These are phyloP conservation scores for Penicillium polonicum DNA, from an alignment of 2,329 filamentous ascomycete species.

Conservation along the genomic window DNA sequence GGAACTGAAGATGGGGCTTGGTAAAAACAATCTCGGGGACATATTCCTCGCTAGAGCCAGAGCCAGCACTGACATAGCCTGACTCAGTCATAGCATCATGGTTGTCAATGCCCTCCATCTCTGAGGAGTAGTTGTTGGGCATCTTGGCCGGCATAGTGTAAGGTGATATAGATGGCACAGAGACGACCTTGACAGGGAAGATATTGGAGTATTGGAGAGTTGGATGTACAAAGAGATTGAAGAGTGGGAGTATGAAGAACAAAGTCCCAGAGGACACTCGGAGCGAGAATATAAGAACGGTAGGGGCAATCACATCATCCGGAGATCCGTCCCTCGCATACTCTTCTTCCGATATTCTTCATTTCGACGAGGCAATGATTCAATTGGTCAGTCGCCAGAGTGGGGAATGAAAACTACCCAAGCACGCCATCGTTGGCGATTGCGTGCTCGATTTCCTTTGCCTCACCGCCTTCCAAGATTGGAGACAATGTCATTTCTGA, in stretches of 20 bases:
- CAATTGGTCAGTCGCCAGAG: slow-evolving; percentile 8
- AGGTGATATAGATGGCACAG: neutral
- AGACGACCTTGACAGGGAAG: neutral
- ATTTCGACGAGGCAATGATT: slow-evolving; percentile 21
- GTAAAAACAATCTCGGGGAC: slow-evolving; percentile 82
- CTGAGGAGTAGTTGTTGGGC: slow-evolving; percentile 38
- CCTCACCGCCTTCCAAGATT: neutral
- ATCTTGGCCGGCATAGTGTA: slow-evolving; percentile 41
- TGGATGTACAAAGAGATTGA: slow-evolving; percentile 3
- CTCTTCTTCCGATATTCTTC: slow-evolving; percentile 20
- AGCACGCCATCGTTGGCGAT: slow-evolving; percentile 1
- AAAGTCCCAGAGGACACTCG: slow-evolving; percentile 18
- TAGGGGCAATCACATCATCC: slow-evolving; percentile 37
- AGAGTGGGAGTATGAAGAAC: slow-evolving; percentile 7
- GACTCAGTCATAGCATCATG: slow-evolving; percentile 76
- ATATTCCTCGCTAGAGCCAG: slow-evolving; percentile 59
- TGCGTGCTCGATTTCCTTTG: neutral
- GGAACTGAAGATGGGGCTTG: slow-evolving; percentile 79
- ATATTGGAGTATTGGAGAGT: slow-evolving; percentile 3
- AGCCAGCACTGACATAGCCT: slow-evolving; percentile 66
- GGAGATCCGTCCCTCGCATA: slow-evolving; percentile 22
- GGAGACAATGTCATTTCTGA: neutral
- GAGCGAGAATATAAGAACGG: slow-evolving; percentile 30
- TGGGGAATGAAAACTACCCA: neutral
- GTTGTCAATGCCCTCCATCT: slow-evolving; percentile 34